These are phyloP conservation scores for Apostasia shenzhenica DNA, from an alignment of 106 monocot genomes.

Conservation along the genomic window DNA sequence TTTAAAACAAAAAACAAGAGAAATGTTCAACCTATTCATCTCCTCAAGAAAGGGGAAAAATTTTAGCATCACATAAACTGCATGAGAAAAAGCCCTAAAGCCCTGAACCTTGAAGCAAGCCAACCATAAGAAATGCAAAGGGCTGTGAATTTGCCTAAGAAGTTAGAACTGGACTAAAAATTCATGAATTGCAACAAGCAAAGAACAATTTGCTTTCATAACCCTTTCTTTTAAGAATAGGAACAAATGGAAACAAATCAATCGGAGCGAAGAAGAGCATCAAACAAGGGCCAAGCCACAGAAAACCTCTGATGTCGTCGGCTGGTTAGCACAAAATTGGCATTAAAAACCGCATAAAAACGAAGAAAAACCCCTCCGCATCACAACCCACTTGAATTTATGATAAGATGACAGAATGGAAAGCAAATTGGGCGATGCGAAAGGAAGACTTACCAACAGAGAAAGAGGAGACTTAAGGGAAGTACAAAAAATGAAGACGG, in stretches of 20 bases:
- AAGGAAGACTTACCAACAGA: neutral
- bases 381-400: neutral
- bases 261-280: neutral
- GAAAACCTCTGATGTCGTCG: neutral
- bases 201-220: no score
- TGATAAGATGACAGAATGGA: neutral
- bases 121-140: no score
- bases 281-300: neutral
- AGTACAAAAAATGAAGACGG: no score
- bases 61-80: no score
- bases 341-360: neutral
- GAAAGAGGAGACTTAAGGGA: neutral
- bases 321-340: neutral
- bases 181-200: no score
- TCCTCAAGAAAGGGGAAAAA: neutral
- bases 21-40: neutral
- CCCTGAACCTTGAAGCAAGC: no score
- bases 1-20: neutral
- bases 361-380: neutral
- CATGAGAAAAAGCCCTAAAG: no score
- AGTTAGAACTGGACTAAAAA: no score
- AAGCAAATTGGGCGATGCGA: neutral
- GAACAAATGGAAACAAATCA: neutral
- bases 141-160: no score
- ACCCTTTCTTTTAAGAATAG: no score